Conservation (phyloP, 2,329 filamentous ascomycete genomes). For the Hymenoscyphus linearis region DNA sequence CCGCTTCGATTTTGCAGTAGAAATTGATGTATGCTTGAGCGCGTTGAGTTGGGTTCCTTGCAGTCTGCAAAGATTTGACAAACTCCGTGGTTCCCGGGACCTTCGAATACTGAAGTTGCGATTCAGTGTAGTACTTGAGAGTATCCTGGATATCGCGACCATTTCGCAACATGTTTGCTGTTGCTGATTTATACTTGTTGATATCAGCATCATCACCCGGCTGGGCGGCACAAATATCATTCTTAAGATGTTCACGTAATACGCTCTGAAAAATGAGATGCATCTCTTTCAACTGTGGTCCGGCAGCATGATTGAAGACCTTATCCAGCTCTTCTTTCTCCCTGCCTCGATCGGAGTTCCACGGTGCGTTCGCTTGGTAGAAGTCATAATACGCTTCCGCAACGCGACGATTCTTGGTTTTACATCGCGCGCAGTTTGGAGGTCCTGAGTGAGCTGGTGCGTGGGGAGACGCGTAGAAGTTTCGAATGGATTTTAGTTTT, state of each 20-base stretch:
- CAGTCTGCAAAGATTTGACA: constrained; percentile 16
- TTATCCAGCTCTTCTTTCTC: constrained; percentile 20
- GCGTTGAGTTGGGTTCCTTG: constrained; percentile 22
- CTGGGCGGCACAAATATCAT: constrained; percentile 18
- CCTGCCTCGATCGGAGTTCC: constrained; percentile 16
- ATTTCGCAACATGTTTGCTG: constrained; percentile 14
- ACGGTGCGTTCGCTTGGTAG: constrained; percentile 25
- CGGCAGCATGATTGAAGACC: constrained; percentile 20
- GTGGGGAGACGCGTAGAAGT: constrained; percentile 14
- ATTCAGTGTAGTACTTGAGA: constrained; percentile 15
- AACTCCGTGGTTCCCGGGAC: constrained; percentile 13
- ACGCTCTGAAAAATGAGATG: constrained; percentile 19
- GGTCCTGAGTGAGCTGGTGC: constrained; percentile 20
- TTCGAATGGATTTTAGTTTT: constrained; percentile 18
- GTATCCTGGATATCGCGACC: constrained; percentile 12
- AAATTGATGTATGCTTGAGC: constrained; percentile 24
- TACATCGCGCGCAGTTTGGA: constrained; percentile 24
- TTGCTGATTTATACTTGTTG: constrained; percentile 7
- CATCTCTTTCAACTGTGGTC: constrained; percentile 19
- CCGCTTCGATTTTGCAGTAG: constrained; percentile 21
- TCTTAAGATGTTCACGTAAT: constrained; percentile 23
- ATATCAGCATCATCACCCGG: constrained; percentile 11
- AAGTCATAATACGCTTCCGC: constrained; percentile 25
- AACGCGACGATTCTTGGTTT: constrained; percentile 20
- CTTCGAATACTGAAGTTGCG: constrained; percentile 5